Base-by-base conservation (phyloP, 2,329 filamentous ascomycete species). In the Penicillium freii region DNA sequence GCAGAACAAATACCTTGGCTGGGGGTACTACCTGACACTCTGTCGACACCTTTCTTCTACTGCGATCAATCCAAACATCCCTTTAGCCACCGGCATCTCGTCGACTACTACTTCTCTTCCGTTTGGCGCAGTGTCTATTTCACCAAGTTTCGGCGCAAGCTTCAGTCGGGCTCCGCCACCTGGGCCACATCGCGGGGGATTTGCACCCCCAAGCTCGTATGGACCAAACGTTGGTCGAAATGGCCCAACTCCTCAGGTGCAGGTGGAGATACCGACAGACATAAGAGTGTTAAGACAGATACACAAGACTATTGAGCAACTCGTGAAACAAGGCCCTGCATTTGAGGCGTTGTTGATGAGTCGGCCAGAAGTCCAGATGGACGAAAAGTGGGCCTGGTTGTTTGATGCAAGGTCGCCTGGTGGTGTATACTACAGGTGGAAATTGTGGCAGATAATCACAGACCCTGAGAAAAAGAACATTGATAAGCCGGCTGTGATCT, bases 291-390 rank as follows among this genome's bases (percentile, higher is more conserved):
- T 97, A 0, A 87, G 87, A 57, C 82, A 95, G 44, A 95, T 97
- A 59, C 93, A 97, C 76, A 92, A 89, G 71, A 89, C 92, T 0
- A 82, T 96, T 34, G 93, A 97, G 69, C 83, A 84, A 3, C 80
- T 97, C 0, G 78, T 97, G 9, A 84, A 86, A 23, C 86, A 94
- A 64, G 92, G 92, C 0, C 86, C 90, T 0, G 91, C 94, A 68
- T 95, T 96, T 59, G 94, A 99, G 74, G 92, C 92, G 5, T 80
- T 96, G 2, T 82, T 99, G 7, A 97, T 97, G 94, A 88, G 87
- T 49, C 82, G 90, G 19, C 85, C 89, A 0, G 86, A 92, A 54
- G 89, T 97, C 1, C 91, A 96, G 71, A 83, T 82, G 40, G 90
- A 96, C 58, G 90, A 96, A 72, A 92, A 88, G 63, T 97, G 93